Conservation (phyloP, 2,329 filamentous ascomycete genomes). For the Ciborinia camelliae region DNA sequence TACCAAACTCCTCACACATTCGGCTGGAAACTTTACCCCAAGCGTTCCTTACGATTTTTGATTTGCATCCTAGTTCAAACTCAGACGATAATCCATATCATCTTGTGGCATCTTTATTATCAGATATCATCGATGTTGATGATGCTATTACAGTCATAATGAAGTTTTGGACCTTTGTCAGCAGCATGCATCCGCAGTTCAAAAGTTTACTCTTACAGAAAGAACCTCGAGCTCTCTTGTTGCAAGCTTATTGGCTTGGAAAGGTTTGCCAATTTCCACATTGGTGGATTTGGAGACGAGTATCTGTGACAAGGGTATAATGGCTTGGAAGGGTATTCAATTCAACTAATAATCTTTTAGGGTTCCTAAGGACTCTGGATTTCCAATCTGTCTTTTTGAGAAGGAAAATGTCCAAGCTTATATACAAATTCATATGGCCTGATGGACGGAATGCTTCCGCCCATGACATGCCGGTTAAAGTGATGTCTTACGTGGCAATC, state of each 20-base stretch:
- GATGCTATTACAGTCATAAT: conserved; percentile 42
- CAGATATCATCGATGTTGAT: conserved; percentile 19
- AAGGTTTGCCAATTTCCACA: conserved; percentile 41
- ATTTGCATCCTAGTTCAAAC: conserved; percentile 13
- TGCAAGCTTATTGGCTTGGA: conserved; percentile 57
- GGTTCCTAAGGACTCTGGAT: too few species aligned
- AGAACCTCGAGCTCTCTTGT: conserved; percentile 51
- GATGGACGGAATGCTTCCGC: too few species aligned
- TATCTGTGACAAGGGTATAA: too few species aligned
- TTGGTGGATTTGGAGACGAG: conserved; percentile 50
- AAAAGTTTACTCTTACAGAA: conserved; percentile 46
- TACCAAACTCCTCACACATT: neutral
- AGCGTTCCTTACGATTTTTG: conserved; percentile 22
- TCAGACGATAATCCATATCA: conserved; percentile 26
- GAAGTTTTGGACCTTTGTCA: conserved; percentile 48
- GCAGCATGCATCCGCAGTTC: conserved; percentile 45
- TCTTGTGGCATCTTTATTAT: conserved; percentile 15
- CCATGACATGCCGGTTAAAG: too few species aligned
- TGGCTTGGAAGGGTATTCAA: too few species aligned
- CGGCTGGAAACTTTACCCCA: neutral
- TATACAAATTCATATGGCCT: too few species aligned
- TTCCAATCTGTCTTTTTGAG: too few species aligned
- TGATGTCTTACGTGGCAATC: too few species aligned
- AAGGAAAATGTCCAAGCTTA: too few species aligned
- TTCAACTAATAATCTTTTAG: too few species aligned